These are phyloP conservation scores for Arthroderma uncinatum DNA, from an alignment of 2,329 filamentous ascomycete genomes.

Conservation along the genomic window DNA sequence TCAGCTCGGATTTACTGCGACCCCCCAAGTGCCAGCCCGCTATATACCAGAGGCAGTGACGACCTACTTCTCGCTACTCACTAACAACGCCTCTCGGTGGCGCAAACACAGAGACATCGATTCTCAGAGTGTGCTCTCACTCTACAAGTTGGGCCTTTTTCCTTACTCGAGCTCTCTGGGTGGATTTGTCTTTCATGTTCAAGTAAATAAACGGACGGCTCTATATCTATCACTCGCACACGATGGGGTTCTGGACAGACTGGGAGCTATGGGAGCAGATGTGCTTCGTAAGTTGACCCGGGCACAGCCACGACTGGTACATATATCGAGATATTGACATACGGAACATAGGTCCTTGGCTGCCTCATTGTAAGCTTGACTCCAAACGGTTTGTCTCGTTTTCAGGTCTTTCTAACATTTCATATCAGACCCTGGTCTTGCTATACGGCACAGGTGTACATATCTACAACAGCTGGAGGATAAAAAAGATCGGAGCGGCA, in stretches of 20 bases:
- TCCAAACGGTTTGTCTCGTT: conserved; percentile 8
- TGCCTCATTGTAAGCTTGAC: conserved; percentile 48
- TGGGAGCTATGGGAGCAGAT: conserved; percentile 85
- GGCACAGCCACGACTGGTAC: background rate
- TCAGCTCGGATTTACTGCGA: too few species aligned
- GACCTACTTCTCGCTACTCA: background rate
- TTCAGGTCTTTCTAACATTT: background rate
- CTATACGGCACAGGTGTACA: conserved; percentile 57
- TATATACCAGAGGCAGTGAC: background rate
- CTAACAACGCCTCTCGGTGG: too few species aligned
- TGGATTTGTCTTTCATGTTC: background rate
- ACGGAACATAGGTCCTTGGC: conserved; percentile 53
- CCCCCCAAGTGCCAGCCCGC: background rate
- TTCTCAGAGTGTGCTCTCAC: background rate
- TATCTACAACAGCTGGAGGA: conserved; percentile 43
- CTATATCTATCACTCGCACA: conserved; percentile 10
- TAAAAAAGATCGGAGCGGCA: conserved; percentile 50
- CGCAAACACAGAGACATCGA: background rate
- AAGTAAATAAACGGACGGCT: background rate
- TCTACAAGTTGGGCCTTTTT: background rate
- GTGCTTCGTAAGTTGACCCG: conserved; percentile 60
- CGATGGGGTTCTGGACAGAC: conserved; percentile 48
- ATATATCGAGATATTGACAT: conserved; percentile 3
- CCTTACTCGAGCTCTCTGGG: background rate
- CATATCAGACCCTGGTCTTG: conserved; percentile 50